Percentiles rank a stretch among this genome's conserved stretches.
Conservation (phyloP, 2,329 filamentous ascomycete species). For the Hortaea werneckii region DNA sequence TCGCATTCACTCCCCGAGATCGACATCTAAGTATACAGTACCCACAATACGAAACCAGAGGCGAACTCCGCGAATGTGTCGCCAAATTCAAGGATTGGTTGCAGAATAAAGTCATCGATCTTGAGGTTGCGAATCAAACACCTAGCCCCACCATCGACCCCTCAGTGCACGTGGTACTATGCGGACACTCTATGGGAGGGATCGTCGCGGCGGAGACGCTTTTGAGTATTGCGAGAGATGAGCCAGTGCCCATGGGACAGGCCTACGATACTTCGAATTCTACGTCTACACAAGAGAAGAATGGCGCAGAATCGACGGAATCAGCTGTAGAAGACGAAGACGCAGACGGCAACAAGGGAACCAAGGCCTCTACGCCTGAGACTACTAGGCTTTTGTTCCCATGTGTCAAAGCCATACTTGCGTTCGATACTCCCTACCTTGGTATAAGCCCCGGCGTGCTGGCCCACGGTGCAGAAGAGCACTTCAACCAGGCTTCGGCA, state of each 20-base stretch:
- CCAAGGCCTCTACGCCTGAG: constrained; percentile 9
- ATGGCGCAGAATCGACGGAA: not conserved
- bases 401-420: constrained; percentile 69
- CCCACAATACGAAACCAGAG: constrained; percentile 71
- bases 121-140: constrained; percentile 74
- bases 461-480: constrained; percentile 76
- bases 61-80: constrained; percentile 63
- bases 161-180: constrained; percentile 67
- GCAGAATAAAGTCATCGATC: constrained; percentile 82
- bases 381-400: constrained; percentile 64
- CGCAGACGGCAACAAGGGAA: not conserved
- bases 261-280: constrained; percentile 12
- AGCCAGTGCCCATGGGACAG: constrained; percentile 33
- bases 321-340: not conserved
- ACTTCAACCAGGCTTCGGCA: constrained; percentile 64
- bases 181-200: constrained; percentile 83
- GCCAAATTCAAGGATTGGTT: constrained; percentile 71
- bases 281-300: constrained; percentile 3
- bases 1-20: constrained; percentile 58
- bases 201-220: constrained; percentile 88
- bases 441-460: constrained; percentile 73
- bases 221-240: constrained; percentile 61
- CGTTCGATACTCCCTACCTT: constrained; percentile 89
- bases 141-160: constrained; percentile 79
- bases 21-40: constrained; percentile 61